Percentiles rank a stretch among this genome's conserved stretches.
These are phyloP conservation scores for Physaria fendleri DNA, from an alignment of 345 rosid genomes.

Conservation along the genomic window DNA sequence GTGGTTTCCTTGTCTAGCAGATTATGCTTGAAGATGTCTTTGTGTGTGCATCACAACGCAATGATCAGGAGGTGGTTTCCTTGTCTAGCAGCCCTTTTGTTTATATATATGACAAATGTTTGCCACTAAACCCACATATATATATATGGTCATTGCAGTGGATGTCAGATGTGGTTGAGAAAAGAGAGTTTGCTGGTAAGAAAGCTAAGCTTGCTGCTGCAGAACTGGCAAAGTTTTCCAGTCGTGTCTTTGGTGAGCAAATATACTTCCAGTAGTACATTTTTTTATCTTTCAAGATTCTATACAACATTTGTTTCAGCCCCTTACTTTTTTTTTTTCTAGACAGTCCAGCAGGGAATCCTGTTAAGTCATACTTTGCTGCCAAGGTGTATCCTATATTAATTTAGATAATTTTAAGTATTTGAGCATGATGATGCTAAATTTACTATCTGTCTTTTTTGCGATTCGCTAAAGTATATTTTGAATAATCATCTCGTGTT, in stretches of 20 bases:
- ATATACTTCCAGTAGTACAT: not conserved
- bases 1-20: slow-evolving; percentile 33
- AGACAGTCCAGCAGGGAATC: slow-evolving; percentile 74
- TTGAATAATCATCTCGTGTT: slow-evolving; percentile 6
- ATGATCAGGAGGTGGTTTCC: slow-evolving; percentile 58
- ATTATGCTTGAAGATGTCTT: slow-evolving; percentile 73
- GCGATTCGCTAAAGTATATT: not conserved
- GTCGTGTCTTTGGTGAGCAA: slow-evolving; percentile 53
- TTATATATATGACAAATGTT: not conserved
- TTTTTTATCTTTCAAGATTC: not conserved
- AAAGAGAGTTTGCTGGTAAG: slow-evolving; percentile 79
- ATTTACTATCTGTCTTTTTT: not conserved
- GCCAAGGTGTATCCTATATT: slow-evolving; percentile 56
- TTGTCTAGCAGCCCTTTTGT: not conserved
- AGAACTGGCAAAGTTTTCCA: slow-evolving; percentile 75
- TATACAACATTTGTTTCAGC: not conserved
- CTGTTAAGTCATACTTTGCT: slow-evolving; percentile 61
- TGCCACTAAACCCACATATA: not conserved
- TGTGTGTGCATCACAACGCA: slow-evolving; percentile 57
- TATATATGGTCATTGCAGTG: slow-evolving; percentile 41
- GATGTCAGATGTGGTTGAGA: slow-evolving; percentile 70
- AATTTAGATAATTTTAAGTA: slow-evolving; percentile 3
- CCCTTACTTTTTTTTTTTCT: slow-evolving; percentile 22
- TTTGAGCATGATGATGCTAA: slow-evolving; percentile 6
- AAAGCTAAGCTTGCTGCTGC: slow-evolving; percentile 93